Evolutionary conservation across 148 eudicot species (phyloP), one percentile per base, ranked within the genome.

Genomic region (Talinum fruticosum): DNA sequence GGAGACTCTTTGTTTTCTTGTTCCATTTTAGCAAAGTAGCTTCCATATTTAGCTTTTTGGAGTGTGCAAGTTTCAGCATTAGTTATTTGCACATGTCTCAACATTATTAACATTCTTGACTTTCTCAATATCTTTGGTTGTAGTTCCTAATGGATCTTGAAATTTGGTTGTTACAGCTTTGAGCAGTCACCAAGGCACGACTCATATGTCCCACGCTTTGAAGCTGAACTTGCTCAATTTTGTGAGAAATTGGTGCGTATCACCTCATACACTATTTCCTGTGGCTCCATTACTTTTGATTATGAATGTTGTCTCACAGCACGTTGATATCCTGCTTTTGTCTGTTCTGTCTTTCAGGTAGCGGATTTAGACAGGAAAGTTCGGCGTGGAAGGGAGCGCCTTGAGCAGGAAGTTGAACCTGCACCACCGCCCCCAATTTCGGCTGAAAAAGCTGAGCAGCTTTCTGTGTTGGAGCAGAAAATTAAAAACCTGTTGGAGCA

Each of bases 341-440:
- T 2, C 38, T 73, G 64, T 21, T 36, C 38, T 53, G 12, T 68
- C 24, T 78, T 66, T 64, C 83, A 96, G 99, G 95, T 96, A 47
- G 84, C 88, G 78, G 98, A 96, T 82, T 88, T 96, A 80, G 99
- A 96, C 71, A 86, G 97, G 79, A 90, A 83, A 86, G 93, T 93
- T 44, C 91, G 90, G 81, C 98, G 99, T 73, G 97, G 97, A 71
- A 89, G 90, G 64, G 99, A 96, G 82, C 97, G 99, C 64, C 92
- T 96, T 75, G 92, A 86, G 74, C 99, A 96, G 83, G 99, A 96
- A 76, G 88, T 90, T 53, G 97, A 93, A 84, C 89, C 87, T 81
- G 89, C 87, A 10, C 90, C 97, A 24, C 87, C 93, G n/a, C 89
- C 97, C 78, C 99, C 99, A 32, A 80, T 96, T 74, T 88, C 97